These are phyloP conservation scores for Microdochium nivale DNA, from an alignment of 2,329 filamentous ascomycete species.

Conservation along the genomic window DNA sequence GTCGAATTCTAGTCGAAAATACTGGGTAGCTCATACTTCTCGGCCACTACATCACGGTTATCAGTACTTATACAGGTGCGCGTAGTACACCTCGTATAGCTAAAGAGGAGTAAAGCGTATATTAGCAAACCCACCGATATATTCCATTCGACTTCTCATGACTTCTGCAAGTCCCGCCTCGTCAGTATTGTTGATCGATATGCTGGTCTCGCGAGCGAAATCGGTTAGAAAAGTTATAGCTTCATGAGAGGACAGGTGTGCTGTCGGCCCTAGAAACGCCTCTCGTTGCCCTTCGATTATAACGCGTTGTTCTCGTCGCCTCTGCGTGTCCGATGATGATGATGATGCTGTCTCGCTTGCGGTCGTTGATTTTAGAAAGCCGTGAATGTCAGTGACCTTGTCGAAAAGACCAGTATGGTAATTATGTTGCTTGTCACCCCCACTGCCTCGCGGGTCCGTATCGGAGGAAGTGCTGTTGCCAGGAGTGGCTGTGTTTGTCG, in stretches of 20 bases:
- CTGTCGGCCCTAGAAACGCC: neutral
- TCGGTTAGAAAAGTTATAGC: neutral
- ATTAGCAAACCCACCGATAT: neutral
- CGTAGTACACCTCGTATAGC: neutral
- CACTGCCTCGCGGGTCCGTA: neutral
- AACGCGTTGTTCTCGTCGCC: neutral
- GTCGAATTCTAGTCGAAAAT: neutral
- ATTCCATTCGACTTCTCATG: neutral
- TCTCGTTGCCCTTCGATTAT: neutral
- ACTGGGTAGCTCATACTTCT: neutral
- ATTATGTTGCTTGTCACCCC: neutral
- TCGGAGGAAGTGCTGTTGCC: neutral
- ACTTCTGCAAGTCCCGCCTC: neutral
- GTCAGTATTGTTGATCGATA: neutral
- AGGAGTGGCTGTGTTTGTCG: neutral
- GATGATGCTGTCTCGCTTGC: neutral
- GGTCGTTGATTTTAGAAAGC: neutral
- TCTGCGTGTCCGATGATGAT: neutral
- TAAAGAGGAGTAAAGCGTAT: neutral
- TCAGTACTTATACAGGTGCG: neutral
- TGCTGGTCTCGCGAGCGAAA: neutral
- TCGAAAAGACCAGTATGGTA: neutral
- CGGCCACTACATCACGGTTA: neutral
- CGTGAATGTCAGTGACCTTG: neutral
- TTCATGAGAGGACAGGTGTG: neutral